phyloP scores from a whole-genome alignment of 2,329 filamentous ascomycete species.

The Bipolaris bicolor region DNA sequence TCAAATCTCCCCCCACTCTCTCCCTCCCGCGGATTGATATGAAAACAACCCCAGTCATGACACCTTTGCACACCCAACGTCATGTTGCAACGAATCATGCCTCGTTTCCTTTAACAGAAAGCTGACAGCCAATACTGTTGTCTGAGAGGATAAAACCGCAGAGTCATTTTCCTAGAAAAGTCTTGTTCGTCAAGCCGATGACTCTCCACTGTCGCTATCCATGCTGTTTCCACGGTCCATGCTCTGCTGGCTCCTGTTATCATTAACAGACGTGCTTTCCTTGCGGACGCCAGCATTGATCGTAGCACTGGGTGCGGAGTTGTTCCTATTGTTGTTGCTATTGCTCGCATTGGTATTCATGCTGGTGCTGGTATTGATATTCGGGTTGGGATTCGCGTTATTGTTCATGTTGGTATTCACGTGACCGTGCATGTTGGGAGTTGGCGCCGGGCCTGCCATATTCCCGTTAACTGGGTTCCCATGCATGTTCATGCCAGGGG shows the following conservation, averaged over 20 bases:
- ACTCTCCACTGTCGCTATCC: not conserved
- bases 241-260: slow-evolving; percentile 27
- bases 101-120: too few relatives aligned
- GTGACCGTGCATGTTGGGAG: slow-evolving; percentile 13
- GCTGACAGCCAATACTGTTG: too few relatives aligned
- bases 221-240: not conserved
- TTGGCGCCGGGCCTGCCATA: slow-evolving; percentile 8
- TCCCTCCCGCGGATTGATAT: too few relatives aligned
- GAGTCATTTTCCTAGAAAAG: too few relatives aligned
- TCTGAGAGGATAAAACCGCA: too few relatives aligned
- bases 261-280: slow-evolving; percentile 28
- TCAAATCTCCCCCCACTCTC: too few relatives aligned
- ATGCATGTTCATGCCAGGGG: slow-evolving; percentile 10
- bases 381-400: slow-evolving; percentile 3
- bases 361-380: not conserved
- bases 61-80: too few relatives aligned
- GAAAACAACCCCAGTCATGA: too few relatives aligned
- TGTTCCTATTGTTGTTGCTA: slow-evolving; percentile 20
- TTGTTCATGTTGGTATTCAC: slow-evolving; percentile 12
- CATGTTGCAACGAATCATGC: too few relatives aligned
- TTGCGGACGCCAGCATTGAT: slow-evolving; percentile 19
- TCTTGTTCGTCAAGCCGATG: not conserved
- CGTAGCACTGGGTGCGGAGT: slow-evolving; percentile 8
- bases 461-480: slow-evolving; percentile 12
- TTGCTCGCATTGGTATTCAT: not conserved